Evolutionary conservation across 345 rosid genomes (phyloP).

Genomic region (Cardamine chenopodiifolia): DNA sequence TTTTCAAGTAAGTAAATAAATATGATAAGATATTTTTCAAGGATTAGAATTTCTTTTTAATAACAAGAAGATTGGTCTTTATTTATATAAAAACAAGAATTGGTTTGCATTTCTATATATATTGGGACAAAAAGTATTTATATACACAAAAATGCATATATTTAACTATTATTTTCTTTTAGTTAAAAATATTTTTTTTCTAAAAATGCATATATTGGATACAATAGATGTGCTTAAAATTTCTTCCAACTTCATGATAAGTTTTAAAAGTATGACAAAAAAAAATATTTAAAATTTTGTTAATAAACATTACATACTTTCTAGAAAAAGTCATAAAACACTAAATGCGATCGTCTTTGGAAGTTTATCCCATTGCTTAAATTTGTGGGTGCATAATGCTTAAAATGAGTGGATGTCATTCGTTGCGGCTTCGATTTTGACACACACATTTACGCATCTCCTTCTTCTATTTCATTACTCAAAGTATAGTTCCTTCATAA

Average conservation of each 20-base stretch:
- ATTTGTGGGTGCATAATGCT: background rate
- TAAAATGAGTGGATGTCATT: constrained; percentile 21
- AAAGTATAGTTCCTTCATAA: constrained; percentile 1
- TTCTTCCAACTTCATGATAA: background rate
- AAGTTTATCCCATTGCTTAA: background rate
- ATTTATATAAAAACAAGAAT: background rate
- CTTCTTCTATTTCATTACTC: constrained; percentile 7
- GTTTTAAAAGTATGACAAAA: background rate
- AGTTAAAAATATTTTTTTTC: too few relatives aligned
- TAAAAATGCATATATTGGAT: background rate
- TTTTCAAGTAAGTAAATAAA: background rate
- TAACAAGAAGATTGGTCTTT: too few relatives aligned
- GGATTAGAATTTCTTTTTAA: background rate
- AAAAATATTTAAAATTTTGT: background rate
- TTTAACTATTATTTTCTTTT: background rate
- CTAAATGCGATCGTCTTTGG: background rate
- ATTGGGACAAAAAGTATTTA: background rate
- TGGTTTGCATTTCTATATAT: background rate
- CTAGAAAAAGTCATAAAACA: background rate
- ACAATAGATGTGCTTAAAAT: background rate
- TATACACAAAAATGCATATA: background rate
- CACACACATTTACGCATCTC: background rate
- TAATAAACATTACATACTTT: too few relatives aligned
- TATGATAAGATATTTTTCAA: background rate
- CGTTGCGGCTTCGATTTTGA: constrained; percentile 25